These are phyloP conservation scores for Pichia ethanolica DNA, from an alignment of 805 yeast genomes.

Conservation along the genomic window DNA sequence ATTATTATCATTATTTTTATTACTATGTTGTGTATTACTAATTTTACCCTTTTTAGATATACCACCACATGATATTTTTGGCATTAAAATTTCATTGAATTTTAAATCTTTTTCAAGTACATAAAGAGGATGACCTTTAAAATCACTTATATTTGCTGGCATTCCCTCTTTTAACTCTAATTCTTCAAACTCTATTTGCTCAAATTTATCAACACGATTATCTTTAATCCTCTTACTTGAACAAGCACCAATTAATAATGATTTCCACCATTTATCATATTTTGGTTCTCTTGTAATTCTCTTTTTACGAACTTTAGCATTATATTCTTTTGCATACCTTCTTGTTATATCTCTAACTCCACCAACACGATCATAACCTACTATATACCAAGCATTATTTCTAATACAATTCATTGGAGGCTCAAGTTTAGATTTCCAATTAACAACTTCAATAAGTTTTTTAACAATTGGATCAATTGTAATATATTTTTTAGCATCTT, in stretches of 20 bases:
- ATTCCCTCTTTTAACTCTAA: conserved; percentile 73
- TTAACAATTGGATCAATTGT: conserved; percentile 75
- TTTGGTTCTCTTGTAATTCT: conserved; percentile 55
- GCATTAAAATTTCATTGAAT: conserved; percentile 63
- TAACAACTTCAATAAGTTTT: conserved; percentile 53
- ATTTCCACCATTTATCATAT: conserved; percentile 55
- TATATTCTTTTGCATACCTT: conserved; percentile 63
- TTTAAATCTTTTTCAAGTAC: conserved; percentile 70
- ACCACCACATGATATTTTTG: conserved; percentile 69
- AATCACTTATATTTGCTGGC: conserved; percentile 78
- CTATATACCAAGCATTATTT: conserved; percentile 62
- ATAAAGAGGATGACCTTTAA: conserved; percentile 80
- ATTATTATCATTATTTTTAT: too few species aligned
- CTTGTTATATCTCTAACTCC: conserved; percentile 78
- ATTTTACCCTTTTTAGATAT: conserved; percentile 34
- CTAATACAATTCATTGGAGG: conserved; percentile 58
- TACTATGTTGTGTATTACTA: too few species aligned
- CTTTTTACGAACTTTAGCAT: conserved; percentile 68
- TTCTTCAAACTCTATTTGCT: conserved; percentile 51
- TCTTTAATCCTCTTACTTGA: conserved; percentile 18
- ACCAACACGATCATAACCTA: conserved; percentile 65
- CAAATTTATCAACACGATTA: conserved; percentile 41
- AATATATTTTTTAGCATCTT: conserved; percentile 64
- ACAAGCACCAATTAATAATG: conserved; percentile 32
- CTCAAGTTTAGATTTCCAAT: conserved; percentile 40